Evolutionary conservation across 257 asterid genomes (phyloP).

Genomic region (Craterostigma plantagineum): DNA sequence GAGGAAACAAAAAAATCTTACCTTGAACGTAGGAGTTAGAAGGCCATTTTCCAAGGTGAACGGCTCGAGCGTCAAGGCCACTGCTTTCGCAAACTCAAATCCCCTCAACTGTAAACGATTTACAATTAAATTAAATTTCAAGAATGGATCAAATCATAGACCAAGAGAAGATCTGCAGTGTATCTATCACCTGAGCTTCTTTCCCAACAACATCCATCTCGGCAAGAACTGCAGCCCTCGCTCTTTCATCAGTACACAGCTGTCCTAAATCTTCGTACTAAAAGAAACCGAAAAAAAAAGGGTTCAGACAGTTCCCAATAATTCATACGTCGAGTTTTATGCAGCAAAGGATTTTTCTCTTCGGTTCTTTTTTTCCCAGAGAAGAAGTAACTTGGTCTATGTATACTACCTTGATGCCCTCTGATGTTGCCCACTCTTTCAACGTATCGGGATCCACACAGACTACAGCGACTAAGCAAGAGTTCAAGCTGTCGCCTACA

Average conservation of each 20-base stretch:
- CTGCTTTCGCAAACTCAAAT: slow-evolving; percentile 74
- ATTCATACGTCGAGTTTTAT: too few relatives aligned
- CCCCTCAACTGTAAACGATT: slow-evolving; percentile 51
- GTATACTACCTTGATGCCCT: slow-evolving; percentile 59
- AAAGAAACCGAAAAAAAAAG: background rate
- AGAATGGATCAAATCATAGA: slow-evolving; percentile 1
- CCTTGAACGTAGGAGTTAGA: slow-evolving; percentile 93
- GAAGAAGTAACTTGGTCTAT: background rate
- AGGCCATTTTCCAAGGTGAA: slow-evolving; percentile 73
- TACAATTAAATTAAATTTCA: background rate
- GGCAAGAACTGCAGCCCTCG: slow-evolving; percentile 76
- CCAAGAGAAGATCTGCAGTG: slow-evolving; percentile 4
- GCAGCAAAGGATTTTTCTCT: background rate
- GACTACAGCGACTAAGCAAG: slow-evolving; percentile 62
- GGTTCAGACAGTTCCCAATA: too few relatives aligned
- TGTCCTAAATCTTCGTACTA: slow-evolving; percentile 61
- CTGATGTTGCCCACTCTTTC: slow-evolving; percentile 76
- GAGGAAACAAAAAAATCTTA: slow-evolving; percentile 10
- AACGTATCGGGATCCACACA: slow-evolving; percentile 71
- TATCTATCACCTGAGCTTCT: slow-evolving; percentile 65
- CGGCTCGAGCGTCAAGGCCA: slow-evolving; percentile 65
- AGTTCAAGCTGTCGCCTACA: slow-evolving; percentile 85
- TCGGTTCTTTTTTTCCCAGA: background rate
- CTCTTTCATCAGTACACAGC: slow-evolving; percentile 65
- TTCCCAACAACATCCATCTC: slow-evolving; percentile 79